phyloP scores from a whole-genome alignment of 106 monocot genomes.

The Dendrobium chrysotoxum region DNA sequence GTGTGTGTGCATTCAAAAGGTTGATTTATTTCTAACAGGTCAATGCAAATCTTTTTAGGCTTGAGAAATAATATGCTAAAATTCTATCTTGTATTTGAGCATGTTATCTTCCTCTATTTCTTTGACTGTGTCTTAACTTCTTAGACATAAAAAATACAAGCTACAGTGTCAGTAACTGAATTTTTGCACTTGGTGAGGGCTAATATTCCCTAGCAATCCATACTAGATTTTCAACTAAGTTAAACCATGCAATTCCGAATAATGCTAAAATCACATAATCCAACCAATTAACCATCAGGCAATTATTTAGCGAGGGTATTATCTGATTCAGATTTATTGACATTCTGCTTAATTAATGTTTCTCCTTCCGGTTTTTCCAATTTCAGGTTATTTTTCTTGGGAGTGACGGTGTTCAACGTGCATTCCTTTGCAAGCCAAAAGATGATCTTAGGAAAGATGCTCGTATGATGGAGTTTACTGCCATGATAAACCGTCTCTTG shows the following conservation, averaged over 20 bases:
- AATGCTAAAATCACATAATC: not conserved
- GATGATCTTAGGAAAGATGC: conserved; percentile 97
- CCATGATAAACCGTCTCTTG: conserved; percentile 87
- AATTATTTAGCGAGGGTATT: not conserved
- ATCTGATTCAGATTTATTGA: not conserved
- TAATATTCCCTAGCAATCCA: not conserved
- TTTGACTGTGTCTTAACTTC: not conserved
- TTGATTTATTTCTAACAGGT: not conserved
- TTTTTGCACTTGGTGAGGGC: not conserved
- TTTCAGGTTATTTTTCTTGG: conserved; percentile 85
- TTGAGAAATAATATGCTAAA: not conserved
- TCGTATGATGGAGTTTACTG: conserved; percentile 99
- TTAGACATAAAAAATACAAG: not conserved
- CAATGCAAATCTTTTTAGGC: not conserved
- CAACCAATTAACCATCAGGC: not conserved
- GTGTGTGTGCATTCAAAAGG: not conserved
- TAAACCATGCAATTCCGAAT: not conserved
- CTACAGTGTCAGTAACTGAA: not conserved
- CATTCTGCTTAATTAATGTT: not conserved
- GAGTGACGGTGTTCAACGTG: conserved; percentile 80
- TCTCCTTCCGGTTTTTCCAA: conserved; percentile 6
- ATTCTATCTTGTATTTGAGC: not conserved
- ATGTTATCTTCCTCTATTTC: not conserved
- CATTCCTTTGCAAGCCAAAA: conserved; percentile 98
- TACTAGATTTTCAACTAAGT: not conserved